These are phyloP conservation scores for Scedosporium dehoogii DNA, from an alignment of 2,329 filamentous ascomycete genomes.

Conservation along the genomic window DNA sequence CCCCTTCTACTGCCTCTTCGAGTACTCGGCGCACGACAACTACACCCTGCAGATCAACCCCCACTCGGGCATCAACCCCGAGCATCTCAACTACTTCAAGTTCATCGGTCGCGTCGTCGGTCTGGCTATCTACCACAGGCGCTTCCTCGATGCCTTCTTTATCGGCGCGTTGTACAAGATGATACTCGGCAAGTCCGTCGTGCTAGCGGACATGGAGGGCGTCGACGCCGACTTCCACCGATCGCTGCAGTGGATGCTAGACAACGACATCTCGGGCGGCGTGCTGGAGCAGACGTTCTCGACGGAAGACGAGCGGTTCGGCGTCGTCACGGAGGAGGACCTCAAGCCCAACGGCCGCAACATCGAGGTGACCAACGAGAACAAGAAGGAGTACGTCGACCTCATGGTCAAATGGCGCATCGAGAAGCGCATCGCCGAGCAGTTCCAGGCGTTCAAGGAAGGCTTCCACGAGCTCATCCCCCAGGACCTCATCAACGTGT, in stretches of 20 bases:
- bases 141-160: slow-evolving; percentile 97
- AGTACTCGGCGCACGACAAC: slow-evolving; percentile 99
- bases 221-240: slow-evolving; percentile 97
- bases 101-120: slow-evolving; percentile 98
- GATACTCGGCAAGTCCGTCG: slow-evolving; percentile 88
- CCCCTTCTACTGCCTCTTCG: slow-evolving; percentile 98
- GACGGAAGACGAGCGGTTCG: slow-evolving; percentile 94
- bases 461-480: slow-evolving; percentile 98
- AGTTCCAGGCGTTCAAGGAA: slow-evolving; percentile 95
- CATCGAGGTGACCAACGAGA: slow-evolving; percentile 95
- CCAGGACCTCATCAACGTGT: slow-evolving; percentile 92
- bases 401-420: slow-evolving; percentile 99
- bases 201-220: slow-evolving; percentile 94
- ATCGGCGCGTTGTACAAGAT: slow-evolving; percentile 99
- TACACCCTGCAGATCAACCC: slow-evolving; percentile 99
- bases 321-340: slow-evolving; percentile 87
- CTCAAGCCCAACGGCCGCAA: slow-evolving; percentile 82
- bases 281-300: slow-evolving; percentile 94
- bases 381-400: slow-evolving; percentile 98
- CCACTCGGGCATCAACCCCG: slow-evolving; percentile 96
- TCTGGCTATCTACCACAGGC: slow-evolving; percentile 92
- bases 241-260: slow-evolving; percentile 93
- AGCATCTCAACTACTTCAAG: slow-evolving; percentile 99
- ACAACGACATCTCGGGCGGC: slow-evolving; percentile 88
- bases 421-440: slow-evolving; percentile 94